These are phyloP conservation scores for Syzygium syzygioides DNA, from an alignment of 441 rosid genomes.

Conservation along the genomic window DNA sequence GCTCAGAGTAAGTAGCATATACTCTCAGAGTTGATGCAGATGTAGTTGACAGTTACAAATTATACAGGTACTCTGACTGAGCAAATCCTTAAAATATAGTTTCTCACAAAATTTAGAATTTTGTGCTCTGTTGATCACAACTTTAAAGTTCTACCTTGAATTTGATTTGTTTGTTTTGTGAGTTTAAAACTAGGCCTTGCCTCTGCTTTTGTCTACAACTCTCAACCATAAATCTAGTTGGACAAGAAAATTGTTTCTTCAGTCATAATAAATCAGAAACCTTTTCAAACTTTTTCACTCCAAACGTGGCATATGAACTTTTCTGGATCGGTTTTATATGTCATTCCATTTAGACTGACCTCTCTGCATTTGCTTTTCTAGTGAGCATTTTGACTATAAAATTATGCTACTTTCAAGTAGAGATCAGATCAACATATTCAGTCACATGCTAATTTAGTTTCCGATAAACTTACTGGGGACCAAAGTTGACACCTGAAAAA, in stretches of 20 bases:
- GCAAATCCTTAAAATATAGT: not conserved
- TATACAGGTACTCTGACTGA: not conserved
- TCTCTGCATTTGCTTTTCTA: not conserved
- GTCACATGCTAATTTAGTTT: not conserved
- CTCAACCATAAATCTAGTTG: not conserved
- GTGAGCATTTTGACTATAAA: not conserved
- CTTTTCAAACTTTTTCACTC: not conserved
- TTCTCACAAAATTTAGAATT: not conserved
- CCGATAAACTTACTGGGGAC: not conserved
- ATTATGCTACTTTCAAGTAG: not conserved
- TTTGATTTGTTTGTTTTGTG: not conserved
- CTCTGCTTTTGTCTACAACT: not conserved
- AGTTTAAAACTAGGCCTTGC: not conserved
- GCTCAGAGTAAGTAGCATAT: not conserved
- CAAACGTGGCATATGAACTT: not conserved
- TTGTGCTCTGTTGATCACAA: not conserved
- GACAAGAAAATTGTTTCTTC: not conserved
- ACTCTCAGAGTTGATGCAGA: not conserved
- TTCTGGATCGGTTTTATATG: not conserved
- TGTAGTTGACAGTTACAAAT: not conserved
- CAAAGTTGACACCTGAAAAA: not conserved
- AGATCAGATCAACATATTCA: not conserved
- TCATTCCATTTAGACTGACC: not conserved
- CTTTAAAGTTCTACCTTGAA: not conserved
- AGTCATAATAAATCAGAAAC: not conserved